Evolutionary conservation across 352 stramenopile species (phyloP).

Genomic region (Pythium phragmitis): DNA sequence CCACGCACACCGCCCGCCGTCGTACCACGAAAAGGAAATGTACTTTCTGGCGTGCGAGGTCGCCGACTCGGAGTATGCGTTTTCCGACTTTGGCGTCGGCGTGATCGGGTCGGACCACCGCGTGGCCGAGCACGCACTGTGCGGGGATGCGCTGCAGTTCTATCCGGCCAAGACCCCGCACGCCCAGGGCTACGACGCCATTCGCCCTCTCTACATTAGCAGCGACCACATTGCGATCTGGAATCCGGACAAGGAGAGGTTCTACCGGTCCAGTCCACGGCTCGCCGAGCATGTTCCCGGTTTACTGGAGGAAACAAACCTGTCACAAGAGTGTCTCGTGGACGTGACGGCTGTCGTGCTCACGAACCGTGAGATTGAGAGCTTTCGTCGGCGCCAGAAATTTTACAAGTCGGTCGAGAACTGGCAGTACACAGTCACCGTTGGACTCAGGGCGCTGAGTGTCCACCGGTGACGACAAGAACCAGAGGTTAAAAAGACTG

Average conservation of each 20-base stretch:
- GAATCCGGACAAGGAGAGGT: slow-evolving; percentile 35
- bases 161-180: slow-evolving; percentile 35
- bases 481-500: background rate
- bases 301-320: slow-evolving; percentile 37
- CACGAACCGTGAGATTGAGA: slow-evolving; percentile 34
- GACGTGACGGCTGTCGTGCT: slow-evolving; percentile 47
- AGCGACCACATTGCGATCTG: slow-evolving; percentile 51
- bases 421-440: slow-evolving; percentile 12
- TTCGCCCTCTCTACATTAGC: slow-evolving; percentile 59
- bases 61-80: slow-evolving; percentile 63
- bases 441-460: background rate
- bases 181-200: slow-evolving; percentile 17
- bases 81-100: slow-evolving; percentile 66
- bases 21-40: slow-evolving; percentile 77
- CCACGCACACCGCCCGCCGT: slow-evolving; percentile 31
- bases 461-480: background rate
- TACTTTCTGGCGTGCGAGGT: slow-evolving; percentile 74
- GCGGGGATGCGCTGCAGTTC: slow-evolving; percentile 58
- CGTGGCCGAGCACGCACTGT: slow-evolving; percentile 42
- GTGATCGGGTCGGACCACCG: slow-evolving; percentile 43
- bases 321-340: slow-evolving; percentile 58
- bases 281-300: slow-evolving; percentile 52
- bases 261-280: slow-evolving; percentile 51
- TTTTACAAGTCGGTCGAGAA: slow-evolving; percentile 31
- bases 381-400: slow-evolving; percentile 43